These are phyloP conservation scores for Voacanga thouarsii DNA, from an alignment of 257 asterid species.

Conservation along the genomic window DNA sequence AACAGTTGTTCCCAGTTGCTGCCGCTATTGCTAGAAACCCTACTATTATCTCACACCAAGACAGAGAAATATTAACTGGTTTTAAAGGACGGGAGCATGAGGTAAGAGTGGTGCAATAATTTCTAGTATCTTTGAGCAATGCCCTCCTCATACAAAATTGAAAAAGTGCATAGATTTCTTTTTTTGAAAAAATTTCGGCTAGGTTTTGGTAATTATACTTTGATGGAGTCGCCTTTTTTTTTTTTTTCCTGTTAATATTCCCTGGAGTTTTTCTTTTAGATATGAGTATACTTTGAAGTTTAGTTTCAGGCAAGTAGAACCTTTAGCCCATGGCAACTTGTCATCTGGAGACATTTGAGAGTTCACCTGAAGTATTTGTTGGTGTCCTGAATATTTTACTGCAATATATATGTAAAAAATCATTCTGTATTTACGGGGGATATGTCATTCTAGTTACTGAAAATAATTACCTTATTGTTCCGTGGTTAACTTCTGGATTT, in stretches of 20 bases:
- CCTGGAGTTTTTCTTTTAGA: background rate
- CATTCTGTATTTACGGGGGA: background rate
- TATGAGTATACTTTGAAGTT: background rate
- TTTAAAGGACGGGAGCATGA: conserved; percentile 3
- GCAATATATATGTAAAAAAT: background rate
- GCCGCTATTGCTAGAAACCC: conserved; percentile 38
- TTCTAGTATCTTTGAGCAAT: background rate
- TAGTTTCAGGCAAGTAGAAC: background rate
- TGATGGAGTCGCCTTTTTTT: background rate
- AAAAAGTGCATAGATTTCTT: background rate
- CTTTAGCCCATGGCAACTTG: background rate
- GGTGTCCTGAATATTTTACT: background rate
- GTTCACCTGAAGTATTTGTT: background rate
- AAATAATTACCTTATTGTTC: background rate
- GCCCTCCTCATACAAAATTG: background rate
- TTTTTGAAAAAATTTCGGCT: background rate
- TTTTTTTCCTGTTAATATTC: background rate
- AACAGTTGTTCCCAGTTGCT: conserved; percentile 57
- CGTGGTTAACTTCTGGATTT: background rate
- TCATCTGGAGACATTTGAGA: background rate
- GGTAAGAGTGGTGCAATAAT: conserved; percentile 12
- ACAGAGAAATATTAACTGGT: conserved; percentile 46
- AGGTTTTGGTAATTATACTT: background rate
- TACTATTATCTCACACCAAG: conserved; percentile 41
- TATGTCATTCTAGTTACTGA: background rate